Conservation (phyloP, 768 basidiomycete species). For the Mycena indigotica region DNA sequence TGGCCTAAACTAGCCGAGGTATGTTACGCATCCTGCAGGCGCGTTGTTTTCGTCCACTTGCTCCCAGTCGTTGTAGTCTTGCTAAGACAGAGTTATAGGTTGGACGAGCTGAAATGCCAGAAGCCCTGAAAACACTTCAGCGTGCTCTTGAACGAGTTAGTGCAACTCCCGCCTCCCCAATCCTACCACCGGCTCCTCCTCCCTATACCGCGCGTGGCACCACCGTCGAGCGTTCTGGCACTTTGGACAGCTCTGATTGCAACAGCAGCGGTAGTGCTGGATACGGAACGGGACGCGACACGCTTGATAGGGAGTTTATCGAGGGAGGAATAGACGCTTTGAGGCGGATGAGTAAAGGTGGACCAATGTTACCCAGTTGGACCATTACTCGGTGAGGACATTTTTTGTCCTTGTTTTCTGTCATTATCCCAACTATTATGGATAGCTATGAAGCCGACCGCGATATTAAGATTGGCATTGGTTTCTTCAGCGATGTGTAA, state of each 20-base stretch:
- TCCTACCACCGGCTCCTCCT: conserved; percentile 8
- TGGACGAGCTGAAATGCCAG: conserved; percentile 69
- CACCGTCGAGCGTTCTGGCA: conserved; percentile 10
- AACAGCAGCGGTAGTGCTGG: conserved; percentile 6
- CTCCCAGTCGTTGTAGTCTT: background rate
- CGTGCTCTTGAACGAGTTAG: conserved; percentile 58
- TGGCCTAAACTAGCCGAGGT: conserved; percentile 59
- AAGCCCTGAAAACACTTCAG: conserved; percentile 83
- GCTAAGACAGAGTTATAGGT: conserved; percentile 32
- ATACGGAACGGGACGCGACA: conserved; percentile 33
- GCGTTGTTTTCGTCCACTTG: background rate
- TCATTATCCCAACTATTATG: background rate
- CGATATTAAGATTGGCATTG: conserved; percentile 67
- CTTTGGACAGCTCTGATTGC: conserved; percentile 17
- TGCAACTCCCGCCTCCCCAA: conserved; percentile 1
- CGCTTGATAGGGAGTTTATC: conserved; percentile 69
- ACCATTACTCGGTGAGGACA: conserved; percentile 79
- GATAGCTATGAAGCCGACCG: conserved; percentile 73
- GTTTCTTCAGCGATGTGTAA: conserved; percentile 84
- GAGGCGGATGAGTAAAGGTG: conserved; percentile 57
- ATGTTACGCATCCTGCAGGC: conserved; percentile 64
- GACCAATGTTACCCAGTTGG: conserved; percentile 62
- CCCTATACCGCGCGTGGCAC: conserved; percentile 11
- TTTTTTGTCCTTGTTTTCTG: conserved; percentile 1
- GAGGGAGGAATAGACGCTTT: conserved; percentile 74